These are phyloP conservation scores for Lachancea waltii DNA, from an alignment of 805 yeast genomes.

Conservation along the genomic window DNA sequence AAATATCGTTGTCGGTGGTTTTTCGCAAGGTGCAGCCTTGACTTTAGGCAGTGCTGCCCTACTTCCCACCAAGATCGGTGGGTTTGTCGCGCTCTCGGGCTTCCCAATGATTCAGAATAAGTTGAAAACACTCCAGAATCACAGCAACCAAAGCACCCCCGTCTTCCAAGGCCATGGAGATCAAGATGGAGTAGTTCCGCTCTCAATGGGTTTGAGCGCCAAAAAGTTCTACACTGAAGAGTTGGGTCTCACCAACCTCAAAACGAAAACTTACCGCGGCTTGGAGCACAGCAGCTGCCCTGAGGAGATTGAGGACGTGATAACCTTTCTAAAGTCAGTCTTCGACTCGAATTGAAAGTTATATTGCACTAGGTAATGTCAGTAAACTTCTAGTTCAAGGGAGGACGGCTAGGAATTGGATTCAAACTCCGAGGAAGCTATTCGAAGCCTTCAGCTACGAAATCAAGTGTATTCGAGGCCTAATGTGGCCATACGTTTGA, in stretches of 20 bases:
- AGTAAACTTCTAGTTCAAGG: no score
- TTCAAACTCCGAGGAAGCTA: no score
- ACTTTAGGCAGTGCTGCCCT: constrained; percentile 55
- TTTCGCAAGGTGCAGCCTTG: constrained; percentile 89
- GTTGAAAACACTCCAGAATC: constrained; percentile 18
- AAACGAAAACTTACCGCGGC: constrained; percentile 52
- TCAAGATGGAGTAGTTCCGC: constrained; percentile 56
- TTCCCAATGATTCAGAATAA: constrained; percentile 42
- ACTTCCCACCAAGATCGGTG: constrained; percentile 62
- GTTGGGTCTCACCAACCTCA: constrained; percentile 40
- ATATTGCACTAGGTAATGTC: neutral
- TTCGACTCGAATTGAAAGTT: no score
- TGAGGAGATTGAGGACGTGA: constrained; percentile 56
- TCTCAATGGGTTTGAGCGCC: constrained; percentile 32
- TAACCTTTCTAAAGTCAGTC: constrained; percentile 37
- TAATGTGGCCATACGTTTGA: no score
- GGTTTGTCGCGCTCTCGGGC: constrained; percentile 72
- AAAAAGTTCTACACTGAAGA: constrained; percentile 36
- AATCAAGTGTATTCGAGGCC: no score
- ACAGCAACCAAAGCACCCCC: constrained; percentile 59
- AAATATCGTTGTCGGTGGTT: constrained; percentile 86
- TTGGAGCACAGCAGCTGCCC: constrained; percentile 63
- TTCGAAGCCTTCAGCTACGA: no score
- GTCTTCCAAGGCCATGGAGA: constrained; percentile 87
- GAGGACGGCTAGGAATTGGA: no score